A percentile compares a stretch with the other conserved stretches of the same genome.
These are phyloP conservation scores for Angomonas ambiguus DNA, from an alignment of 208 protist species.

Conservation along the genomic window DNA sequence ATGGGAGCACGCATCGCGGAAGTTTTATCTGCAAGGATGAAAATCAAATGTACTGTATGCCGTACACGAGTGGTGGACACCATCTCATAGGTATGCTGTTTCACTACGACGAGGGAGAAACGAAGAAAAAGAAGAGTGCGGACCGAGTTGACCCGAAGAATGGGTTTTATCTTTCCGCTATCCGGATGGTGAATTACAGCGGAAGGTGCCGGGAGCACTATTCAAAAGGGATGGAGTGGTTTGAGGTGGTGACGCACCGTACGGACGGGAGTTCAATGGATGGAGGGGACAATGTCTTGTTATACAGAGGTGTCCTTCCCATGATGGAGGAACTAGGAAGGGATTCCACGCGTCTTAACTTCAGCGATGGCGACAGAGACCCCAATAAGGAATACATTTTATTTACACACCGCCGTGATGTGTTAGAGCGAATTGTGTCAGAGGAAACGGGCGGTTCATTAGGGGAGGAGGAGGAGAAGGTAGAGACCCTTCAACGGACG, in stretches of 20 bases:
- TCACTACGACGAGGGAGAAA: no score
- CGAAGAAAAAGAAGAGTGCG: no score
- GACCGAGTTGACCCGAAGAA: no score
- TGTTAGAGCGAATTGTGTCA: no score
- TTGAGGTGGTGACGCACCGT: slow-evolving; percentile 80
- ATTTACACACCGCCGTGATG: no score
- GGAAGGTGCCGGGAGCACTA: slow-evolving; percentile 87
- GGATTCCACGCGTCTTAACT: not conserved
- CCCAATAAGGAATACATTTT: slow-evolving; percentile 81
- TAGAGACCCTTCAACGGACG: no score
- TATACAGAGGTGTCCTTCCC: no score
- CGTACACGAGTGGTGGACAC: slow-evolving; percentile 56
- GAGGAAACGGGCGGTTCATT: no score
- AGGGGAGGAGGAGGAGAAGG: no score
- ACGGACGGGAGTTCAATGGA: no score
- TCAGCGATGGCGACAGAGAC: no score
- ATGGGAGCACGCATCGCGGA: not conserved
- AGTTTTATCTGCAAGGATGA: slow-evolving; percentile 76
- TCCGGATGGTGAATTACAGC: slow-evolving; percentile 89
- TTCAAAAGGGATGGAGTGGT: slow-evolving; percentile 64
- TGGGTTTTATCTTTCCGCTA: slow-evolving; percentile 59
- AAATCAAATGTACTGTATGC: slow-evolving; percentile 73
- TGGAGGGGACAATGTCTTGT: not conserved
- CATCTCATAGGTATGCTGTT: slow-evolving; percentile 77
- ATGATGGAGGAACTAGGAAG: no score